phyloP scores from a whole-genome alignment of 257 asterid species.

The Solanum pinnatisectum region DNA sequence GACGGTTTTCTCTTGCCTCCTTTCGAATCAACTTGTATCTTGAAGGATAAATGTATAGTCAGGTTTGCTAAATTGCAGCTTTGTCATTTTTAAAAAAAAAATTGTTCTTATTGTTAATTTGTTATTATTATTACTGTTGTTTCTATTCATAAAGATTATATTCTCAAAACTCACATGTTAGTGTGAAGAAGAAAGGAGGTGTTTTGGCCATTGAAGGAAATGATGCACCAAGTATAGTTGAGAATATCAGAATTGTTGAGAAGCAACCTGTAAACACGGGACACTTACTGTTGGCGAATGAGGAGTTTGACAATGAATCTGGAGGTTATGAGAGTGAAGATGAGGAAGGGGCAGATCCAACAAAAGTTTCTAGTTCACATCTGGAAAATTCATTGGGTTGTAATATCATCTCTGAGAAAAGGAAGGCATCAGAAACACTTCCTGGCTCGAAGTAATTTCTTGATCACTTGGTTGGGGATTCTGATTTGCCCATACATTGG shows the following conservation, averaged over 20 bases:
- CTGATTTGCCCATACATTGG: background rate
- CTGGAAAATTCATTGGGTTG: constrained; percentile 20
- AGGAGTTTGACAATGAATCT: constrained; percentile 61
- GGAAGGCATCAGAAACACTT: constrained; percentile 54
- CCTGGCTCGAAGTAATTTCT: constrained; percentile 37
- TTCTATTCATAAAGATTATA: background rate
- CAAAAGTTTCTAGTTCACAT: background rate
- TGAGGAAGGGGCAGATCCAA: constrained; percentile 4
- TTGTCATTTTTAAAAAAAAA: background rate
- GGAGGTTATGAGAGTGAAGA: constrained; percentile 56
- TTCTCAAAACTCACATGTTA: constrained; percentile 1
- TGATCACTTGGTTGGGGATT: background rate
- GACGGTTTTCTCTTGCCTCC: constrained; percentile 73
- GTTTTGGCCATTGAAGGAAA: constrained; percentile 31
- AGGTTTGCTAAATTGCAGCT: constrained; percentile 32
- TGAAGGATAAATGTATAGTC: constrained; percentile 59
- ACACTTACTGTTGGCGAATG: constrained; percentile 49
- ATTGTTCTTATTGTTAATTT: background rate
- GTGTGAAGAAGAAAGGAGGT: constrained; percentile 56
- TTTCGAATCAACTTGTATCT: constrained; percentile 58
- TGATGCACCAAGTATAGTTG: constrained; percentile 19
- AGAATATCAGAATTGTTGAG: constrained; percentile 31
- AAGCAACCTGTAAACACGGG: constrained; percentile 29
- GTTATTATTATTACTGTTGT: background rate
- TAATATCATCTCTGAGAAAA: constrained; percentile 34